Conservation (phyloP, 768 basidiomycete species). For the Coprinellus micaceus region DNA sequence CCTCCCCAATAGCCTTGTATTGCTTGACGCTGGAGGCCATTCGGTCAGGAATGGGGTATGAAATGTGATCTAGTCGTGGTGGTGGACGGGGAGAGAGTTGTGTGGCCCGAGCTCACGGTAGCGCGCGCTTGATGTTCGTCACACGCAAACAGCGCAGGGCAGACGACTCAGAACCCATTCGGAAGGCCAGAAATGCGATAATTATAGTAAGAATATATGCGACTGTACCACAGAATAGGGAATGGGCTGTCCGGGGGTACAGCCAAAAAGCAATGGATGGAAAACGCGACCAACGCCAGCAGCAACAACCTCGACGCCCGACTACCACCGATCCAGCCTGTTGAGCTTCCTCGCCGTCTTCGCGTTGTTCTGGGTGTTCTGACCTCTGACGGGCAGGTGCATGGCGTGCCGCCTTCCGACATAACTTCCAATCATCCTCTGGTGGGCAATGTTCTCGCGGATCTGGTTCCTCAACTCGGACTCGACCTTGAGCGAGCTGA, state of each 20-base stretch:
- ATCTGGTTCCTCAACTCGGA: slow-evolving; percentile 78
- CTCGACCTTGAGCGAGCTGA: slow-evolving; percentile 80
- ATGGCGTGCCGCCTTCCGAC: slow-evolving; percentile 91
- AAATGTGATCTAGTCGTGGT: slow-evolving; percentile 4
- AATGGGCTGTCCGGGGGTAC: neutral
- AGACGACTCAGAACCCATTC: neutral
- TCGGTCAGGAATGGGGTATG: slow-evolving; percentile 2
- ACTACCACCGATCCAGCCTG: slow-evolving; percentile 59
- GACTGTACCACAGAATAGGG: neutral
- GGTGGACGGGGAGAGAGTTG: neutral
- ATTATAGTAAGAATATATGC: neutral
- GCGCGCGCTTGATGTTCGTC: neutral
- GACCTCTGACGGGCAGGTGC: slow-evolving; percentile 90
- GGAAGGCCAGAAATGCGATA: neutral
- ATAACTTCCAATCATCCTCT: slow-evolving; percentile 92
- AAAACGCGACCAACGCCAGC: neutral
- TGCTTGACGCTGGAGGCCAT: slow-evolving; percentile 74
- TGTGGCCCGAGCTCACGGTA: neutral
- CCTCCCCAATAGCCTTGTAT: slow-evolving; percentile 87
- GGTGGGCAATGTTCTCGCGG: slow-evolving; percentile 88
- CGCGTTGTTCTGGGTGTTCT: slow-evolving; percentile 88
- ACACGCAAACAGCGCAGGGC: neutral
- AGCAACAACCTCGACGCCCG: neutral
- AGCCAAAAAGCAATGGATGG: too few relatives aligned
- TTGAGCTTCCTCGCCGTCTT: slow-evolving; percentile 90